Evolutionary conservation across 495 filamentous ascomycete species (phyloP).

Genomic region (Neurospora sp.): DNA sequence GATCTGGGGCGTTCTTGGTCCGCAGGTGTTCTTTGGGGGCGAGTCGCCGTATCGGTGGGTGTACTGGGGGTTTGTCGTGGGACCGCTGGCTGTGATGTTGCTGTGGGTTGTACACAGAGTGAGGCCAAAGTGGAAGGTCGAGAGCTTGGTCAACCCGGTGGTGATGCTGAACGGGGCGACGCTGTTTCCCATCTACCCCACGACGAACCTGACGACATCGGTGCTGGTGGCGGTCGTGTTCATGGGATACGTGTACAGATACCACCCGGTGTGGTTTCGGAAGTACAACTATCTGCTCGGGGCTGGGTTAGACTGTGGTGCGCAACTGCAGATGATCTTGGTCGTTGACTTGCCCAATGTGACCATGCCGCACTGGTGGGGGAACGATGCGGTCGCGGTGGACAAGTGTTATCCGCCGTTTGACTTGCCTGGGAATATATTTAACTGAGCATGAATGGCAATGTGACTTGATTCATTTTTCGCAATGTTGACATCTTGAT

Average conservation of each 20-base stretch:
- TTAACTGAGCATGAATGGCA: background rate
- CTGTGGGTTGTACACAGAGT: constrained; percentile 3
- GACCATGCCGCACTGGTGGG: constrained; percentile 11
- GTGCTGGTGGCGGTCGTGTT: constrained; percentile 6
- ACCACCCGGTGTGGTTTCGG: constrained; percentile 11
- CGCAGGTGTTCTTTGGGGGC: constrained; percentile 5
- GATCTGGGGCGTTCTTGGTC: background rate
- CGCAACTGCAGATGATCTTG: constrained; percentile 17
- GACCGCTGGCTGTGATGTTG: background rate
- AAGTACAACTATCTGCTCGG: constrained; percentile 47
- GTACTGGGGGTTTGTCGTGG: constrained; percentile 8
- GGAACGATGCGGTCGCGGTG: constrained; percentile 3
- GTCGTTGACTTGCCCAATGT: constrained; percentile 3
- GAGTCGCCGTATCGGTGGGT: constrained; percentile 3
- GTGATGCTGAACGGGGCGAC: constrained; percentile 10
- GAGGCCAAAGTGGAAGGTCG: constrained; percentile 8
- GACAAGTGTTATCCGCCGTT: constrained; percentile 5
- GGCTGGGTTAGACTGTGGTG: constrained; percentile 43
- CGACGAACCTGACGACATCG: constrained; percentile 9
- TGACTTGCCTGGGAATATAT: background rate
- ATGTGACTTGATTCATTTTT: background rate
- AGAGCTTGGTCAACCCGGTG: constrained; percentile 4
- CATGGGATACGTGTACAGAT: constrained; percentile 10
- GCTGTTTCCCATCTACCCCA: constrained; percentile 12
- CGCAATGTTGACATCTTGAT: background rate